Base-by-base conservation (phyloP, 2,329 filamentous ascomycete species). In the Lomentospora prolificans region DNA sequence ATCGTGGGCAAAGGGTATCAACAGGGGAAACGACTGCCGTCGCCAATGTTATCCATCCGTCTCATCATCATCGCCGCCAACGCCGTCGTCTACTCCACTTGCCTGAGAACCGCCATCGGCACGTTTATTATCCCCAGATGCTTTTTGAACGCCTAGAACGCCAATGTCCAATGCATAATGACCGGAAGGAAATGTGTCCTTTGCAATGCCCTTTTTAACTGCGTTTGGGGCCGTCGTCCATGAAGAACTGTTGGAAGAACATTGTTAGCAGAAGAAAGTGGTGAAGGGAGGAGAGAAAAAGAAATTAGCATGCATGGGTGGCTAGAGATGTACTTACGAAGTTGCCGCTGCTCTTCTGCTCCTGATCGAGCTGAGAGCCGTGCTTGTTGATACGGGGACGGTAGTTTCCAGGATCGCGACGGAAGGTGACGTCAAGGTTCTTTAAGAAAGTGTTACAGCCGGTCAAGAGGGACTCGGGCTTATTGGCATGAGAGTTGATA, bases 371-470 rank as follows among this genome's bases (percentile, higher is more conserved):
- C 77, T 99, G 94, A 68, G 88, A 94, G 72, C 91, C 86, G 67
- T 84, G 76, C 82, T 99, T 99, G 83, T 99, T 99, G 79, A 99
- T 99, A 75, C 95, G 90, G 60, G 95, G 94, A 59, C 94, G 86
- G 81, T 83, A 99, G 67, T 94, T 96, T 75, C 86, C 90, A 60
- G 95, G 94, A 68, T 99, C 94, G 70, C 95, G 90, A 66, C 94
- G 89, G 87, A 99, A 99, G 52, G 94, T 97, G 65, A 99, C 94
- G 65, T 99, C 90, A 60, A 99, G 78, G 73, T 90, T 96, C 82
- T 95, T 89, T 70, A 99, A 74, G 81, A 99, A 99, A 59, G 79
- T 82, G 79, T 99, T 99, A 82, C 94, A 99, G 58, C 94, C 91
- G 41, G 90, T 95, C 64, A 97, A 81, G 55, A 99, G 81, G 46